Percentiles rank a stretch among this genome's conserved stretches.
phyloP scores from a whole-genome alignment of 2,329 filamentous ascomycete genomes.

The Penicillium capsulatum region DNA sequence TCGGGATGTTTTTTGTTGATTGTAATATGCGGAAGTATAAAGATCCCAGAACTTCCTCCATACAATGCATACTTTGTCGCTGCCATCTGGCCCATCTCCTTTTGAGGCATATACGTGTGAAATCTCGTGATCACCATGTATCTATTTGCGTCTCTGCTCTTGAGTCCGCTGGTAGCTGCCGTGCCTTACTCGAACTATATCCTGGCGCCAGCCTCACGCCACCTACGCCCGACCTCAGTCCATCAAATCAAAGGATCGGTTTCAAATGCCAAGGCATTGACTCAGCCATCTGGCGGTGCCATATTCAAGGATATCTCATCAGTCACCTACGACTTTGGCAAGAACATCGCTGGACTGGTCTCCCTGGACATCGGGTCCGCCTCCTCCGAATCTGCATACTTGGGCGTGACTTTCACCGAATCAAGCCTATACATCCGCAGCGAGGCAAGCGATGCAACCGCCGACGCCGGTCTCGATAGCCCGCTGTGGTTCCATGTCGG shows the following conservation, averaged over 20 bases:
- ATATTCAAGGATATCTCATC: conserved; percentile 28
- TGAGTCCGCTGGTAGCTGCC: conserved; percentile 3
- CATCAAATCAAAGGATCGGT: conserved; percentile 31
- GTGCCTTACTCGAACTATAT: conserved; percentile 35
- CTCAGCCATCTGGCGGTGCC: not conserved
- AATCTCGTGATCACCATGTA: too few species aligned
- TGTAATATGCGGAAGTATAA: too few species aligned
- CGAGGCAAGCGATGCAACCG: conserved; percentile 45
- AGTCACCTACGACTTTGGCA: conserved; percentile 39
- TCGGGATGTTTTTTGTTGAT: too few species aligned
- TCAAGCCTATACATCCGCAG: conserved; percentile 48
- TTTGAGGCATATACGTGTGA: too few species aligned
- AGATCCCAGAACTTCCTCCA: too few species aligned
- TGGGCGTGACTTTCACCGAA: conserved; percentile 42
- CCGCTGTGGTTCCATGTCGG: conserved; percentile 47
- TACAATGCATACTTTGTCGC: too few species aligned
- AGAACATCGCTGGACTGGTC: conserved; percentile 40
- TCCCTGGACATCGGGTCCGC: conserved; percentile 28
- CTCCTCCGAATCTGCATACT: conserved; percentile 26
- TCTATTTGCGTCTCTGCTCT: conserved; percentile 1
- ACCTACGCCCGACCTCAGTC: conserved; percentile 23
- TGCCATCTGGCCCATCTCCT: too few species aligned
- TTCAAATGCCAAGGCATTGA: conserved; percentile 18
- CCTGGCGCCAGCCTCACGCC: conserved; percentile 29
- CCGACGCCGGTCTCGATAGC: conserved; percentile 46